These are phyloP conservation scores for Neurospora sp. DNA, from an alignment of 495 filamentous ascomycete genomes.

Conservation along the genomic window DNA sequence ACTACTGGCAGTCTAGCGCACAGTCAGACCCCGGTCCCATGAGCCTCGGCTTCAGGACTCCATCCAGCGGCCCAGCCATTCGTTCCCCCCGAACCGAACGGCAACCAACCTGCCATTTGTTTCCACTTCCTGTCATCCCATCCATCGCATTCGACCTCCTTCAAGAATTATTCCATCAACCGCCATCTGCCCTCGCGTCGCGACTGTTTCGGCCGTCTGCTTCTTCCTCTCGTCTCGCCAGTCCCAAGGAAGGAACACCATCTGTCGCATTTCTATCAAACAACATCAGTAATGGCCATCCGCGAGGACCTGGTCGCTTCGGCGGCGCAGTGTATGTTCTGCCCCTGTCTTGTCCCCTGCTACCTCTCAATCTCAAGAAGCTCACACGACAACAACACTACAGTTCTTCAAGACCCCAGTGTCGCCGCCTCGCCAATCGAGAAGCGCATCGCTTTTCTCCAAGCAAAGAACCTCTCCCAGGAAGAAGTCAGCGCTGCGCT, in stretches of 20 bases:
- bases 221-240: neutral
- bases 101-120: neutral
- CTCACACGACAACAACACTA: slow-evolving; percentile 3
- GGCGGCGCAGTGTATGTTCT: slow-evolving; percentile 46
- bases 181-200: neutral
- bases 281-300: slow-evolving; percentile 49
- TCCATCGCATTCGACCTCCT: neutral
- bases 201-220: neutral
- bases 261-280: neutral
- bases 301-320: slow-evolving; percentile 80
- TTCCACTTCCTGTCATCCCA: neutral
- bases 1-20: neutral
- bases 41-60: neutral
- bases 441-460: slow-evolving; percentile 83
- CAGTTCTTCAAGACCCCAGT: slow-evolving; percentile 88
- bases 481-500: slow-evolving; percentile 87
- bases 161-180: neutral
- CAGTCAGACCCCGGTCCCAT: neutral
- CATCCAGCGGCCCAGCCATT: neutral
- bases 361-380: neutral
- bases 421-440: slow-evolving; percentile 86
- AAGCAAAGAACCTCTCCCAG: slow-evolving; percentile 93
- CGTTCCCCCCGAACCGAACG: neutral
- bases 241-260: neutral
- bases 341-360: slow-evolving; percentile 17